Conservation (phyloP, 2,329 filamentous ascomycete genomes). For the Penicillium vulpinum region DNA sequence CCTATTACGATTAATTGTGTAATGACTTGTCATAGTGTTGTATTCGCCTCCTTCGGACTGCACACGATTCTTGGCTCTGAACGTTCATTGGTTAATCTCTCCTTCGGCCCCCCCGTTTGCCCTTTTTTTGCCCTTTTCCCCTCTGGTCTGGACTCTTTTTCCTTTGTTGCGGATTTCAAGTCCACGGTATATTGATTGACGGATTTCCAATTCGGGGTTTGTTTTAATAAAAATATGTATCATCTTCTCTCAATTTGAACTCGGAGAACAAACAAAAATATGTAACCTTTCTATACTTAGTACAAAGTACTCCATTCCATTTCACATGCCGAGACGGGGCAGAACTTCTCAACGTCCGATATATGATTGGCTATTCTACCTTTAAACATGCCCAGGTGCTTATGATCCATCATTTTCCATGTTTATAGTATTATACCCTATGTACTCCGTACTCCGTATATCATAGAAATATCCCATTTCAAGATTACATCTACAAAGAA, state of each 20-base stretch:
- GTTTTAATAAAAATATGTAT: too few relatives aligned
- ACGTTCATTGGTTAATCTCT: neutral
- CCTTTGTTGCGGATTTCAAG: neutral
- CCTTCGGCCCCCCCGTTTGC: neutral
- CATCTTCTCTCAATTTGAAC: neutral
- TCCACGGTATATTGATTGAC: neutral
- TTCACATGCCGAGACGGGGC: neutral
- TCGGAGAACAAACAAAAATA: neutral
- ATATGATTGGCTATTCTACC: neutral
- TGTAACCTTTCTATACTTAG: neutral
- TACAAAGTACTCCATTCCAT: neutral
- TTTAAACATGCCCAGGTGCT: neutral
- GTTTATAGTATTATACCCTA: neutral
- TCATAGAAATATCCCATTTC: neutral
- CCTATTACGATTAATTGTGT: neutral
- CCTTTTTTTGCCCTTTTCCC: constrained; percentile 6
- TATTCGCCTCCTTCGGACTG: neutral
- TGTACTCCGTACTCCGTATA: neutral
- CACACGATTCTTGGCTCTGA: constrained; percentile 1
- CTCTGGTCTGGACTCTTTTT: constrained; percentile 6
- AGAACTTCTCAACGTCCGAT: neutral
- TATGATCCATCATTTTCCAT: neutral
- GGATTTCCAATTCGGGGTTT: too few relatives aligned
- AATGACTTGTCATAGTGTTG: neutral
- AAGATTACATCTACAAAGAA: neutral